A percentile compares a stretch with the other conserved stretches of the same genome.
Conservation (phyloP, 345 rosid species). For the Rhodomyrtus tomentosa region DNA sequence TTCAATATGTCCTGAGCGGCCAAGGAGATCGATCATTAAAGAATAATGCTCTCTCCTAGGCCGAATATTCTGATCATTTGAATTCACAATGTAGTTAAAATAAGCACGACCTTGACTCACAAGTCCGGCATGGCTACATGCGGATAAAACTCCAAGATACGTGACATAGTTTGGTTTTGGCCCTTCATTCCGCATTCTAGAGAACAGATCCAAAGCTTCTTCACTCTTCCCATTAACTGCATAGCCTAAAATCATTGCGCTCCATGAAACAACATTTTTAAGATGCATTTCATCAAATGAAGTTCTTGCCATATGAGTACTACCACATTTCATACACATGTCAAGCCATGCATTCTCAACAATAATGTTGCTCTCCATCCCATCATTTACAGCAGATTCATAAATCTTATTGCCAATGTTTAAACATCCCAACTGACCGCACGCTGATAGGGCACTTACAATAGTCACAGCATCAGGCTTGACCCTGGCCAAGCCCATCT, state of each 20-base stretch:
- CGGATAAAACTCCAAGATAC: constrained; percentile 27
- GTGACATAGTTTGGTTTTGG: constrained; percentile 28
- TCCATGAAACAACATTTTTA: constrained; percentile 39
- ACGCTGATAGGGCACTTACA: constrained; percentile 34
- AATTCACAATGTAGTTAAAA: constrained; percentile 15
- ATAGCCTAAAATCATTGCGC: constrained; percentile 34
- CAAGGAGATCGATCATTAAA: constrained; percentile 39
- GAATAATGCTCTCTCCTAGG: constrained; percentile 40
- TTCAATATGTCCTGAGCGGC: constrained; percentile 24
- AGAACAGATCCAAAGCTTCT: constrained; percentile 27
- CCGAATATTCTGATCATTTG: constrained; percentile 16
- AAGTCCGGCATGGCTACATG: constrained; percentile 40
- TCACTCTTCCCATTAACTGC: constrained; percentile 35
- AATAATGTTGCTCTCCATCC: constrained; percentile 19
- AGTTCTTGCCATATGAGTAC: constrained; percentile 14
- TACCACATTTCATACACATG: constrained; percentile 40
- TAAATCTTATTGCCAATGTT: constrained; percentile 27
- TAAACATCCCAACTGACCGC: constrained; percentile 36
- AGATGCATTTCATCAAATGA: constrained; percentile 19
- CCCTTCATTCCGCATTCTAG: constrained; percentile 20
- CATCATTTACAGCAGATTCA: constrained; percentile 9
- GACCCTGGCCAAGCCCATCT: constrained; percentile 16
- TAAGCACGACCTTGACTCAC: constrained; percentile 22
- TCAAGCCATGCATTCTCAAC: constrained; percentile 38
- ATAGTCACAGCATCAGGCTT: constrained; percentile 27